These are phyloP conservation scores for Porogramme epimiltina DNA, from an alignment of 1,284 basidiomycete species.

Conservation along the genomic window DNA sequence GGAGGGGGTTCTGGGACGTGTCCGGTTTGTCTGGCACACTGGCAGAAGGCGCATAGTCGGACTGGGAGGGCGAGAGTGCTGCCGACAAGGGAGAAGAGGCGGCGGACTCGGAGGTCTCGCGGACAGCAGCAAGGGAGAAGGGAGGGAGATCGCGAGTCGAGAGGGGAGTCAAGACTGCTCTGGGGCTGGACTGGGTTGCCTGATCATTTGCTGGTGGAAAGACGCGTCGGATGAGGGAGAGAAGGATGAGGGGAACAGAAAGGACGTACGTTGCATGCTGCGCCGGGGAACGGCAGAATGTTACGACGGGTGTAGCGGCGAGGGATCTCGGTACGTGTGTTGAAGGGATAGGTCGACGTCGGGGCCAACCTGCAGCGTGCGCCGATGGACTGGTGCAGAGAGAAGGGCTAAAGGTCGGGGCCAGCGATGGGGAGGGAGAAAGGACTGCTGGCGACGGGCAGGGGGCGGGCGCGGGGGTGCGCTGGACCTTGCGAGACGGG, in stretches of 20 bases:
- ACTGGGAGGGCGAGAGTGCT: constrained; percentile 13
- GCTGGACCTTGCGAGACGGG: not conserved
- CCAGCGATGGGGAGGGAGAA: not conserved
- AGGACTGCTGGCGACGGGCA: not conserved
- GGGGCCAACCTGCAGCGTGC: constrained; percentile 1
- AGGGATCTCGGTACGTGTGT: not conserved
- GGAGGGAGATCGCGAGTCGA: constrained; percentile 9
- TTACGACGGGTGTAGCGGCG: not conserved
- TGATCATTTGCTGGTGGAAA: constrained; percentile 1
- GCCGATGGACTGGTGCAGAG: not conserved
- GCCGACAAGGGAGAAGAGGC: constrained; percentile 15
- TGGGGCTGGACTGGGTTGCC: constrained; percentile 2
- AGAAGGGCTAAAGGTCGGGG: not conserved
- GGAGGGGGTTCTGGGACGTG: constrained; percentile 3
- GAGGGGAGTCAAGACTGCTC: constrained; percentile 6
- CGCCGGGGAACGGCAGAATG: not conserved
- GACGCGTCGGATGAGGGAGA: not conserved
- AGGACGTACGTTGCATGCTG: constrained; percentile 9
- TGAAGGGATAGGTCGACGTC: constrained; percentile 1
- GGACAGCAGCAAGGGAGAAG: not conserved
- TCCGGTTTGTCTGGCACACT: not conserved
- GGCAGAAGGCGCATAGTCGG: constrained; percentile 7
- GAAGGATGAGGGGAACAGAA: not conserved
- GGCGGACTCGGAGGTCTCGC: constrained; percentile 7
- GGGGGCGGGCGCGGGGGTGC: not conserved